Percentiles rank a stretch among this genome's conserved stretches.
These are phyloP conservation scores for Tieghemostelium lacteum DNA, from an alignment of 78 protist species.

Conservation along the genomic window DNA sequence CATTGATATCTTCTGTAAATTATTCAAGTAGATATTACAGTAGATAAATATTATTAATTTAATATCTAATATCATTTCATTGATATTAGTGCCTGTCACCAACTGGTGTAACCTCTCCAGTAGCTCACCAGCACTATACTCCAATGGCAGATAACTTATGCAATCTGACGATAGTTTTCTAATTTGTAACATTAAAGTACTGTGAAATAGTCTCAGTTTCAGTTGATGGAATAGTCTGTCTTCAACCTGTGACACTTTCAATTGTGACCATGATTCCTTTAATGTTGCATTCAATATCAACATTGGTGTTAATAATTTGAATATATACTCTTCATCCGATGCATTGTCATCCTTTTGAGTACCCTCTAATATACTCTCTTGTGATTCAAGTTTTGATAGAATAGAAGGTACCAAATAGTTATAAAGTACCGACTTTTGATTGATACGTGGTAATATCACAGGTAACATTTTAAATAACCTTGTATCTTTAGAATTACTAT, in stretches of 20 bases:
- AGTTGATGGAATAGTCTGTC: not conserved
- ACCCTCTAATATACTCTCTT: not conserved
- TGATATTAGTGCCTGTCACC: too few species aligned
- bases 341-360: not conserved
- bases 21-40: too few species aligned
- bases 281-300: not conserved
- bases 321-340: not conserved
- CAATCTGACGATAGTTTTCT: conserved; percentile 3
- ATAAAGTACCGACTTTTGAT: not conserved
- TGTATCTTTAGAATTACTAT: conserved; percentile 9
- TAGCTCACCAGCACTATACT: not conserved
- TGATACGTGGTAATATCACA: too few species aligned
- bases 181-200: conserved; percentile 9
- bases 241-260: not conserved
- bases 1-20: too few species aligned
- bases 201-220: not conserved
- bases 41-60: too few species aligned
- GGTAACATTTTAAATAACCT: not conserved
- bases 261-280: not conserved
- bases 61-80: too few species aligned
- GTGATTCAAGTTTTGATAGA: not conserved
- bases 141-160: not conserved
- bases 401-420: not conserved
- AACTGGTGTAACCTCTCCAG: not conserved
- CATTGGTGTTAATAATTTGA: conserved; percentile 29